Evolutionary conservation across 768 basidiomycete genomes (phyloP).

Genomic region (Coprinellus micaceus): DNA sequence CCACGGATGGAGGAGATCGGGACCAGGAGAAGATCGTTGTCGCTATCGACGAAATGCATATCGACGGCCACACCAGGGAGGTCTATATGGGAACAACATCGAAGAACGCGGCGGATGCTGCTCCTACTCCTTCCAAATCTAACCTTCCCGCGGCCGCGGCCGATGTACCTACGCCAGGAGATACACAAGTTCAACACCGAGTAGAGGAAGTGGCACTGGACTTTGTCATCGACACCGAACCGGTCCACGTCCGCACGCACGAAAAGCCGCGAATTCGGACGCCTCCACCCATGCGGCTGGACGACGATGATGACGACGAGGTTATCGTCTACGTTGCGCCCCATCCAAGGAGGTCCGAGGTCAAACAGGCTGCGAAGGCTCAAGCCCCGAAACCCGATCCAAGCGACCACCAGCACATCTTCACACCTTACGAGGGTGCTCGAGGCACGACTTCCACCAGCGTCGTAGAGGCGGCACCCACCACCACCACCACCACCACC

Average conservation of each 20-base stretch:
- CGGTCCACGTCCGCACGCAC: constrained; percentile 10
- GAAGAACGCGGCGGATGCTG: too few relatives aligned
- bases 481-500: too few relatives aligned
- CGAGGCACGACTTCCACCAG: not conserved
- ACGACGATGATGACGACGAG: constrained; percentile 52
- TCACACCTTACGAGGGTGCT: constrained; percentile 7
- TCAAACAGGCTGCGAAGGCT: not conserved
- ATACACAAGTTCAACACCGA: too few relatives aligned
- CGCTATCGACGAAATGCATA: not conserved
- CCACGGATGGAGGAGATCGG: too few relatives aligned
- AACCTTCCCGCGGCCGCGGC: too few relatives aligned
- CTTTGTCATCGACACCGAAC: constrained; percentile 17
- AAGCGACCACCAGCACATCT: too few relatives aligned
- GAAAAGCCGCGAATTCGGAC: constrained; percentile 14
- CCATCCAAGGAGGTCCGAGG: constrained; percentile 45
- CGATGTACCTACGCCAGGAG: too few relatives aligned
- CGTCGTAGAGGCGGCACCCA: not conserved
- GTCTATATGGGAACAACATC: not conserved
- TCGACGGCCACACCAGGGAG: not conserved
- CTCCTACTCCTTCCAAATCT: too few relatives aligned
- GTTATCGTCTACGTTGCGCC: constrained; percentile 77
- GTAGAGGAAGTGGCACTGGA: too few relatives aligned
- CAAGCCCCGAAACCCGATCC: not conserved
- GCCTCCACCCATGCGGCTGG: constrained; percentile 14
- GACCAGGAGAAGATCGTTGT: constrained; percentile 7